Evolutionary conservation across 2,329 filamentous ascomycete species (phyloP).

Genomic region (Blumeria hordei): DNA sequence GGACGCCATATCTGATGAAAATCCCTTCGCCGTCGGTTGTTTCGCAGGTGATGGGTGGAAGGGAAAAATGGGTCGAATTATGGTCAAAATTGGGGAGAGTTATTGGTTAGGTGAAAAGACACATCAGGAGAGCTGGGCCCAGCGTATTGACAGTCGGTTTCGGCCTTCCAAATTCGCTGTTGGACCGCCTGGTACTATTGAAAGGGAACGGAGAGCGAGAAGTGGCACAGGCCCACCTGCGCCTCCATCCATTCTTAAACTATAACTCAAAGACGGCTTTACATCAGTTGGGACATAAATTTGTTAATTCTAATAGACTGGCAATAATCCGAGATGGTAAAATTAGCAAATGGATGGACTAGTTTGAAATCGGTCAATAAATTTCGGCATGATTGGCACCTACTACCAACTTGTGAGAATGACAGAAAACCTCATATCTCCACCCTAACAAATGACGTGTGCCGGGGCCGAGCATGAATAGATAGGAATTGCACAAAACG

Average conservation of each 20-base stretch:
- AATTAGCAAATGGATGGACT: no score
- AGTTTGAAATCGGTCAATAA: no score
- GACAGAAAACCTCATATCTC: no score
- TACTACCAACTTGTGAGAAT: no score
- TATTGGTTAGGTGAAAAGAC: slow-evolving; percentile 58
- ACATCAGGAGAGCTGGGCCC: slow-evolving; percentile 43
- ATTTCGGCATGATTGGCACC: no score
- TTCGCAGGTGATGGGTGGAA: slow-evolving; percentile 60
- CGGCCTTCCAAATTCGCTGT: slow-evolving; percentile 19
- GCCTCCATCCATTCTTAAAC: slow-evolving; percentile 10
- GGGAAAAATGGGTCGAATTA: slow-evolving; percentile 52
- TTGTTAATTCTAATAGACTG: no score
- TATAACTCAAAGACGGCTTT: slow-evolving; percentile 2
- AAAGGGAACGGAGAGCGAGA: slow-evolving; percentile 21
- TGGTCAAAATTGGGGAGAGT: slow-evolving; percentile 47
- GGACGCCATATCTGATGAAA: slow-evolving; percentile 27
- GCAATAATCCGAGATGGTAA: no score
- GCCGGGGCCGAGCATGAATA: no score
- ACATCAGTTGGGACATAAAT: not conserved
- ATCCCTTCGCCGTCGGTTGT: slow-evolving; percentile 44
- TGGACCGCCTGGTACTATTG: slow-evolving; percentile 17
- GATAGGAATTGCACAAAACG: no score
- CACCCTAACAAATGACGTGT: no score
- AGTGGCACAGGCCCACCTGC: slow-evolving; percentile 18
- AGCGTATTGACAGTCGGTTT: slow-evolving; percentile 35